Evolutionary conservation across 164 flowering plant genomes (phyloP), one percentile per base, ranked within the genome.

Genomic region (Vitis riparia): DNA sequence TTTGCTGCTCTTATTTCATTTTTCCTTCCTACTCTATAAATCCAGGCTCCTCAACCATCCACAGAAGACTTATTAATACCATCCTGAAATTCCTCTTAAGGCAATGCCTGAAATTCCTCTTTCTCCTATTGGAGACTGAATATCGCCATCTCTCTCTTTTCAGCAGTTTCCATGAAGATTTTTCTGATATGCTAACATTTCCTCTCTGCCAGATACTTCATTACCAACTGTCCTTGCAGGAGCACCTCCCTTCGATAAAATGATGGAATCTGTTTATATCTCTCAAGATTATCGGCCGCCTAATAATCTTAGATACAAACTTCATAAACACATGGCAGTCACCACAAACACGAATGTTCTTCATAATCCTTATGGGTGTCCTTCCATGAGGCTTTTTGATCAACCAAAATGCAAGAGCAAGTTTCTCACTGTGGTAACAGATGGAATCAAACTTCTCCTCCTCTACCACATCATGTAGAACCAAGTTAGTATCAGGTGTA

Each of bases 261-360:
- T 77, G 79, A 66, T 77, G 79, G 51, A 80, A 84, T 59, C 88
- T 65, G 55, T 72, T 82, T 49, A 87, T 79, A 77, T 87, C 91
- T 68, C 89, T 82, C 73, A 87, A 71, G 57, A 78, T 73, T 53
- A 87, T 82, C 6, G 44, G 55, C 3, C 85, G 73, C 23, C 66
- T 73, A 4, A 57, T 75, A 59, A 71, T 55, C 51, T 72, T 75
- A 8, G 89, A 87, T 3, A 79, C 86, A 72, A 80, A 78, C 82
- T 85, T 87, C 87, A 87, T 85, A 67, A 84, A 83, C 53, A 48
- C 44, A 67, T 87, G 91, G 70, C 91, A 87, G 47, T 87, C 91
- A 3, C 72, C 75, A 68, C 91, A 87, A 66, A 87, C 84, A 19
- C 91, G 84, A 15, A 87, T 76, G 65, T 87, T 87, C 81, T 87